Percentiles rank a stretch among this genome's conserved stretches.
Conservation (phyloP, 202 grass and related monocot genomes). For the Elaeis oleifera region DNA sequence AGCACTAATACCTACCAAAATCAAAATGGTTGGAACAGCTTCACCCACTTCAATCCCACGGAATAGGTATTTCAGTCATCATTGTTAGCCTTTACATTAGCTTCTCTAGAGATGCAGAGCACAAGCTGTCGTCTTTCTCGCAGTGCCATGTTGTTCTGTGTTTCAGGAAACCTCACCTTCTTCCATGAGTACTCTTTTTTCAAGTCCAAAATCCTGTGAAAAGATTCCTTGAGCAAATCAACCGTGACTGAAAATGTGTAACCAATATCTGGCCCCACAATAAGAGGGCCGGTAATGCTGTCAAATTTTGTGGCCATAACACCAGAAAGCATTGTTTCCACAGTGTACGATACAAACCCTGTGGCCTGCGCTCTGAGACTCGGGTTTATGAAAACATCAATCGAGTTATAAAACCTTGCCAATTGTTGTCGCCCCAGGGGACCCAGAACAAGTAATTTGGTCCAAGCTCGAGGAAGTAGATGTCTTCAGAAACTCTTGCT, state of each 20-base stretch:
- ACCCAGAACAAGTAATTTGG: constrained; percentile 27
- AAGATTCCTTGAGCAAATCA: constrained; percentile 22
- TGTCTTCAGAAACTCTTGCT: constrained; percentile 19
- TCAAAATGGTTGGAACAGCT: not conserved
- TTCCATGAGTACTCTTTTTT: constrained; percentile 12
- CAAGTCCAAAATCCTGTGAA: constrained; percentile 25
- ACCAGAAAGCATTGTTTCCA: constrained; percentile 50
- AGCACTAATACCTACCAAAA: not conserved
- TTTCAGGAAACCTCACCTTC: constrained; percentile 28
- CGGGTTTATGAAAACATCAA: constrained; percentile 44
- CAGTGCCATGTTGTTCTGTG: constrained; percentile 27
- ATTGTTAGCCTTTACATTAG: not conserved
- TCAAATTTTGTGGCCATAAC: constrained; percentile 28
- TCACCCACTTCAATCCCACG: not conserved
- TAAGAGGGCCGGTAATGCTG: constrained; percentile 33
- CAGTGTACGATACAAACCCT: constrained; percentile 35
- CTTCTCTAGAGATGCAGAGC: constrained; percentile 20
- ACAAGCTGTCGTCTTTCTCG: constrained; percentile 39
- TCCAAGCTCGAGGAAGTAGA: constrained; percentile 33
- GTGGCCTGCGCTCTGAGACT: constrained; percentile 30
- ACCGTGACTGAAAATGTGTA: constrained; percentile 32
- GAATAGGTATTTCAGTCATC: constrained; percentile 25
- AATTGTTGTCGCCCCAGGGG: constrained; percentile 26
- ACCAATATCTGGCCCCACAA: constrained; percentile 24
- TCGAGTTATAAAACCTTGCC: constrained; percentile 32